Percentiles rank a stretch among this genome's conserved stretches.
Conservation (phyloP, 768 basidiomycete species). For the Nidularia pulvinata region DNA sequence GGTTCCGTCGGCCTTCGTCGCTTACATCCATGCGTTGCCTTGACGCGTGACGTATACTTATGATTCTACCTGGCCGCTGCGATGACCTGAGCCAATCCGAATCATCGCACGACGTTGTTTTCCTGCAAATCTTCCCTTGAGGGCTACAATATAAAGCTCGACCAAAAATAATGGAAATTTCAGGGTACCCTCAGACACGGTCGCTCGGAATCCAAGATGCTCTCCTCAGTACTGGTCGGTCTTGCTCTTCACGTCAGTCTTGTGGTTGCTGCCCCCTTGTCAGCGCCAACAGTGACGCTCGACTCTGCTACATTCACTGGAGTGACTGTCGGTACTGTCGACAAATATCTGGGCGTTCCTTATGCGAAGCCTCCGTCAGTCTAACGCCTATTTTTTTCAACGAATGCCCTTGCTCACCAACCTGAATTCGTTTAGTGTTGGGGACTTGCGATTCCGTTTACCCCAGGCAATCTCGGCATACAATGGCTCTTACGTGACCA, state of each 20-base stretch:
- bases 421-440: background rate
- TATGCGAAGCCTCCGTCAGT: slow-evolving; percentile 56
- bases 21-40: background rate
- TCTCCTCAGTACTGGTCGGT: slow-evolving; percentile 9
- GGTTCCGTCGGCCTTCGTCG: no score
- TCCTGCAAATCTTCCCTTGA: slow-evolving; percentile 3
- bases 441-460: background rate
- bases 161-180: background rate
- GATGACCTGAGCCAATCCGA: background rate
- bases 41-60: background rate
- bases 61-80: background rate
- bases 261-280: slow-evolving; percentile 14
- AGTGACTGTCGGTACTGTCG: slow-evolving; percentile 18
- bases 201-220: slow-evolving; percentile 8
- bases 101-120: background rate
- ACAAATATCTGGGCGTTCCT: slow-evolving; percentile 52
- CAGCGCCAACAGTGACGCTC: slow-evolving; percentile 34
- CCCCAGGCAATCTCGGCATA: background rate
- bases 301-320: slow-evolving; percentile 47
- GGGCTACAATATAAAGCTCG: background rate
- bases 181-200: background rate
- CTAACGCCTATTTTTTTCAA: background rate
- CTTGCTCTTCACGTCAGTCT: slow-evolving; percentile 9
- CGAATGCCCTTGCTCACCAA: background rate
- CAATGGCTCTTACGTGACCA: background rate